phyloP scores from a whole-genome alignment of 2,329 filamentous ascomycete genomes.

The Diaporthe capsici region DNA sequence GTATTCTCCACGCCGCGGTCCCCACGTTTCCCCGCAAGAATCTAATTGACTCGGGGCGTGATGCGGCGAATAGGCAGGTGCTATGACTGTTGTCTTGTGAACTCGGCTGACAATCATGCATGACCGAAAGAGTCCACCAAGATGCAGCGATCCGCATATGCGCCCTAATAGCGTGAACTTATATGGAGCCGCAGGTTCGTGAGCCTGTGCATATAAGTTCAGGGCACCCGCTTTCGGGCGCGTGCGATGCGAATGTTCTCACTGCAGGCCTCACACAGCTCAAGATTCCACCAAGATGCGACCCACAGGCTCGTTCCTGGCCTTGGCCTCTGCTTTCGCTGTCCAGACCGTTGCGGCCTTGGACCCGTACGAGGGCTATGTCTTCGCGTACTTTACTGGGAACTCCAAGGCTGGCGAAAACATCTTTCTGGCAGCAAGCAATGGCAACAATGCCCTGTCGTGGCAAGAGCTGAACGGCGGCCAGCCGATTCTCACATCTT shows the following conservation, averaged over 20 bases:
- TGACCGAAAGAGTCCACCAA: slow-evolving; percentile 14
- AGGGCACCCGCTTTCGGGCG: background rate
- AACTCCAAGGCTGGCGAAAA: slow-evolving; percentile 45
- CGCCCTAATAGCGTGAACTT: slow-evolving; percentile 26
- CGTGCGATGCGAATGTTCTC: background rate
- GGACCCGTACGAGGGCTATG: slow-evolving; percentile 27
- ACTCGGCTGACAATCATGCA: slow-evolving; percentile 22
- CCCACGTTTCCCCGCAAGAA: slow-evolving; percentile 27
- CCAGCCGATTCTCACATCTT: slow-evolving; percentile 54
- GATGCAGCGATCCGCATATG: slow-evolving; percentile 22
- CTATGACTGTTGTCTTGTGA: background rate
- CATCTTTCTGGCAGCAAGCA: slow-evolving; percentile 57
- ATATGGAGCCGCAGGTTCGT: slow-evolving; percentile 8
- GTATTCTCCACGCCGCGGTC: slow-evolving; percentile 9
- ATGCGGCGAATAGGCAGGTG: slow-evolving; percentile 14
- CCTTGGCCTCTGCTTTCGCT: slow-evolving; percentile 21
- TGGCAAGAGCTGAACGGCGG: slow-evolving; percentile 57
- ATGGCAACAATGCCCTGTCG: slow-evolving; percentile 57
- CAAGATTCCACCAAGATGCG: background rate
- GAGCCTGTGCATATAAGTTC: slow-evolving; percentile 4
- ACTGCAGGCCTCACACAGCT: background rate
- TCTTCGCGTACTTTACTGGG: slow-evolving; percentile 33
- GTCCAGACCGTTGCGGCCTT: background rate
- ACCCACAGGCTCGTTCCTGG: slow-evolving; percentile 10
- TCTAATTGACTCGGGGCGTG: slow-evolving; percentile 13